phyloP scores from a whole-genome alignment of 148 eudicot species.

The Vaccinium corymbosum region DNA sequence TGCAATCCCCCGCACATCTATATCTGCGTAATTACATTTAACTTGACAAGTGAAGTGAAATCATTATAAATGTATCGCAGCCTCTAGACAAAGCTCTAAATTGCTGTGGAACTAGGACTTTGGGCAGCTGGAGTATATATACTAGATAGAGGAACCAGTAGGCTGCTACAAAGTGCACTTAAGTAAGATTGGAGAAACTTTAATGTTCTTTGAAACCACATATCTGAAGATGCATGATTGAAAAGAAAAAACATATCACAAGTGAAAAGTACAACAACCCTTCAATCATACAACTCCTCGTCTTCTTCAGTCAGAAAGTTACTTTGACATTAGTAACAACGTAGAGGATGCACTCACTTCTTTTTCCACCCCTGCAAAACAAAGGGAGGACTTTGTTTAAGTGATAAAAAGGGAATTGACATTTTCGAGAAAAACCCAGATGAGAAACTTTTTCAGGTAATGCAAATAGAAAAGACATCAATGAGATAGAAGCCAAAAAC shows the following conservation, averaged over 20 bases:
- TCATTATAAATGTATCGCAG: not conserved
- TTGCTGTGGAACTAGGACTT: not conserved
- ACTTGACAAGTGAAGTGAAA: not conserved
- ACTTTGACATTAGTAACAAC: not conserved
- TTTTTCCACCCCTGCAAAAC: constrained; percentile 47
- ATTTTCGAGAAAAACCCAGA: not conserved
- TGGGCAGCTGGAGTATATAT: not conserved
- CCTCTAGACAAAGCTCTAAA: not conserved
- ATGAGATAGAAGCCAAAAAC: not conserved
- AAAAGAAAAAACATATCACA: not conserved
- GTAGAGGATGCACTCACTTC: constrained; percentile 29
- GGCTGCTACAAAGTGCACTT: constrained; percentile 3
- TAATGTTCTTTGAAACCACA: constrained; percentile 3
- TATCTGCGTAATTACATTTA: not conserved
- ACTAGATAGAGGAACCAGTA: not conserved
- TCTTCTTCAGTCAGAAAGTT: constrained; percentile 6
- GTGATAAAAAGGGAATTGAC: not conserved
- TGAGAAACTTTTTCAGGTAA: not conserved
- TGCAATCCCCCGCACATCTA: not conserved
- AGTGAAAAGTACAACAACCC: not conserved
- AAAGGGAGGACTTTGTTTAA: not conserved
- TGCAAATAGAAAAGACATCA: not conserved
- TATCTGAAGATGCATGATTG: not conserved
- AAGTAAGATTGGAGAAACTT: not conserved
- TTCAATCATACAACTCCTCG: not conserved